Evolutionary conservation across 2,329 filamentous ascomycete species (phyloP), one percentile per base, ranked within the genome.

Genomic region (Beauveria brongniartii): DNA sequence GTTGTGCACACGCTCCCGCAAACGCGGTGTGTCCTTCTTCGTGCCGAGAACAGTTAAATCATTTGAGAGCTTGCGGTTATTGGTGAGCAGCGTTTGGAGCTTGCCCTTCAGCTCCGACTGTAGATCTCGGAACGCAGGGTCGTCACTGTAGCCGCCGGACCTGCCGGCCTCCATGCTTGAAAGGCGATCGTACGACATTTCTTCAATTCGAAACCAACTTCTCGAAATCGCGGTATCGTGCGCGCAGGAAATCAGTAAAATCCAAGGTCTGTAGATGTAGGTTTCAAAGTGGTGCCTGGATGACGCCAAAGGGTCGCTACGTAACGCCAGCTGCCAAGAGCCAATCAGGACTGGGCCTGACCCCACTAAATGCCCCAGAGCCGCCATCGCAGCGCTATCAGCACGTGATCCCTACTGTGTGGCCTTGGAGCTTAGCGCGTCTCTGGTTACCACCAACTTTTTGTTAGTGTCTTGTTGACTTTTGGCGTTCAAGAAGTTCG

Each of bases 101-200:
- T 93, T 89, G 74, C 91, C 89, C 75, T 90, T 95, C 63, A 97
- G 84, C 62, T 88, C 83, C 70, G 90, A 87, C 64, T 92, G 91
- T 67, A 96, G 84, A 62, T 84, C 82, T 70, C 91, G 84, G 81
- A 97, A 99, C 65, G 92, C 92, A 56, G 94, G 94, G 72, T 97
- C 91, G 77, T 99, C 94, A 70, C 84, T 82, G 77, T 96, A 99
- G 71, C 89, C 89, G 72, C 89, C 86, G 63, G 85, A 80, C 65
- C 86, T 83, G 64, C 90, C 80, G 66, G 92, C 86, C 79, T 97
- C 93, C 67, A 97, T 81, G 64, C 85, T 88, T 61, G 89, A 89
- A 65, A 94, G 83, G 68, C 91, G 90, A 73, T 96, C 90, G 77
- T 94, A 97, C 20, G 93, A 96, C 93, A 97, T 97, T 64, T 24